Evolutionary conservation across 1,284 basidiomycete genomes (phyloP).

Genomic region (Afroboletus lepidellus): DNA sequence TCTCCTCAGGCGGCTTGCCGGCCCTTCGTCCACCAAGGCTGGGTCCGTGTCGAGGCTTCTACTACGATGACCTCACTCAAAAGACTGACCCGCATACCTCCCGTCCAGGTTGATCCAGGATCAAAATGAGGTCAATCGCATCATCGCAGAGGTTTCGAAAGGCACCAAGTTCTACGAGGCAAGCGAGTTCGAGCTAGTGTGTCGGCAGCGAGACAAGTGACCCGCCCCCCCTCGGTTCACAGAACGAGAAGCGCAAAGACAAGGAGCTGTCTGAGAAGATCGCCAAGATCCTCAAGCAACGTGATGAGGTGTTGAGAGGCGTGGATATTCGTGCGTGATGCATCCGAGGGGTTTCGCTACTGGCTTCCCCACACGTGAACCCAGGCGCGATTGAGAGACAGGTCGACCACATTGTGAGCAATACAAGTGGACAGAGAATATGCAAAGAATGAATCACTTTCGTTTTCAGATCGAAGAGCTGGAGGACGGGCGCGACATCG

Average conservation of each 20-base stretch:
- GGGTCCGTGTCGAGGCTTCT: constrained; percentile 46
- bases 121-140: constrained; percentile 75
- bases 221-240: background rate
- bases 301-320: constrained; percentile 59
- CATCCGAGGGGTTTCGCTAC: background rate
- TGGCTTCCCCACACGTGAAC: background rate
- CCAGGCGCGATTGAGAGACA: constrained; percentile 30
- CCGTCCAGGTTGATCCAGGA: constrained; percentile 63
- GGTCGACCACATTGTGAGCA: constrained; percentile 28
- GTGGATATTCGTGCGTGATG: constrained; percentile 57
- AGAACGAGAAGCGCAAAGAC: constrained; percentile 85
- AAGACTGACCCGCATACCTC: constrained; percentile 11
- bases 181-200: constrained; percentile 16
- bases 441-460: background rate
- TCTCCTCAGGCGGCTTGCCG: constrained; percentile 70
- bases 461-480: constrained; percentile 64
- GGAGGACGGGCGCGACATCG: constrained; percentile 77
- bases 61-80: background rate
- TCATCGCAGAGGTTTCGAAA: constrained; percentile 79
- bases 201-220: constrained; percentile 7
- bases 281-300: constrained; percentile 56
- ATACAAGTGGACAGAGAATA: constrained; percentile 36
- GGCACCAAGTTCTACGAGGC: constrained; percentile 85
- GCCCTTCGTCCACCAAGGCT: constrained; percentile 75
- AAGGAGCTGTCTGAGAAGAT: constrained; percentile 77